Percentiles rank a stretch among this genome's conserved stretches.
These are phyloP conservation scores for Pythium rishiriense DNA, from an alignment of 352 stramenopile species.

Conservation along the genomic window DNA sequence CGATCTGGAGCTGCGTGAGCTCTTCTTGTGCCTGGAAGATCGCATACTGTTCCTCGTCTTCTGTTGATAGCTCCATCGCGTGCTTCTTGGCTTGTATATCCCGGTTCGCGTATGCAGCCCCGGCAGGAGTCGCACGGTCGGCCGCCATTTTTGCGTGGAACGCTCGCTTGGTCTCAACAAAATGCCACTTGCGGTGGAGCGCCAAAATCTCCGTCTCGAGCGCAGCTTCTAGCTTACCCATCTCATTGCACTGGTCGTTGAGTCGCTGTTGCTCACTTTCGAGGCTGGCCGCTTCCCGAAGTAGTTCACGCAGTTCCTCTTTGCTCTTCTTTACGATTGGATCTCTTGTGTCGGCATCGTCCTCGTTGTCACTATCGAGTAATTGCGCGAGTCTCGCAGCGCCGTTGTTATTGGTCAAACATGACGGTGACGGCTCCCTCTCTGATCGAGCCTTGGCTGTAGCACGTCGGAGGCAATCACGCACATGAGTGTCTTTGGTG, in stretches of 20 bases:
- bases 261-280: conserved; percentile 38
- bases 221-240: conserved; percentile 32
- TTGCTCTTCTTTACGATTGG: conserved; percentile 17
- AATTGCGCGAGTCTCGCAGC: conserved; percentile 1
- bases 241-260: conserved; percentile 26
- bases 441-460: conserved; percentile 1
- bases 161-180: conserved; percentile 45
- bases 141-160: conserved; percentile 53
- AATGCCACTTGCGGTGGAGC: conserved; percentile 40
- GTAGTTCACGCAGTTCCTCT: conserved; percentile 42
- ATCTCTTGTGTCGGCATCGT: background rate
- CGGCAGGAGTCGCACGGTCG: background rate
- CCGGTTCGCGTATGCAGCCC: conserved; percentile 17
- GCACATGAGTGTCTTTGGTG: conserved; percentile 60
- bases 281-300: conserved; percentile 36
- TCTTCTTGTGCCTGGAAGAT: conserved; percentile 58
- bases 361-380: conserved; percentile 10
- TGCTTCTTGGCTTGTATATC: conserved; percentile 46
- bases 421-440: too few species aligned
- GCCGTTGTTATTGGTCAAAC: background rate
- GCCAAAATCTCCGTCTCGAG: conserved; percentile 38
- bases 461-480: conserved; percentile 38
- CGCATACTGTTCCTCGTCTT: conserved; percentile 61
- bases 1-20: conserved; percentile 59
- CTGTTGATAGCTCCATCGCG: conserved; percentile 40